These are phyloP conservation scores for Colletotrichum sp. DNA, from an alignment of 2,329 filamentous ascomycete genomes.

Conservation along the genomic window DNA sequence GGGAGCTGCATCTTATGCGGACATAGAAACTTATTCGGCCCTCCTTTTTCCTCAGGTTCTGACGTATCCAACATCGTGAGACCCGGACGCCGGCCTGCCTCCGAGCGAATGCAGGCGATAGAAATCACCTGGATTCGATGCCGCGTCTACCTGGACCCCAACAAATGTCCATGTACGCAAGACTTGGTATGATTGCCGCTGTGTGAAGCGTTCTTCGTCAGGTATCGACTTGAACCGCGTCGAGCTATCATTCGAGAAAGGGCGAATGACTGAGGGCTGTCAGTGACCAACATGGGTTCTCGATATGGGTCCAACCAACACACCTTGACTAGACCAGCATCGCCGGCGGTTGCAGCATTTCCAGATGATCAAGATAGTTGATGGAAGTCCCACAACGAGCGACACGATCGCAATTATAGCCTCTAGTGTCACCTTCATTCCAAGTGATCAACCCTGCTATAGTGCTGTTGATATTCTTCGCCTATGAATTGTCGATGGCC, in stretches of 20 bases:
- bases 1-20: too few relatives aligned
- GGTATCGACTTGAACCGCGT: too few relatives aligned
- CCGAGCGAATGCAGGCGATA: neutral
- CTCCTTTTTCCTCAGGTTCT: neutral
- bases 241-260: too few relatives aligned
- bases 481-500: too few relatives aligned
- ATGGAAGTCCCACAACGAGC: neutral
- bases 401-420: neutral
- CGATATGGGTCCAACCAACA: too few relatives aligned
- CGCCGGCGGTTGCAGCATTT: neutral
- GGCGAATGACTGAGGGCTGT: too few relatives aligned
- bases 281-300: too few relatives aligned
- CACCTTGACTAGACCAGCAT: too few relatives aligned
- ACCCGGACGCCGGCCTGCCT: neutral
- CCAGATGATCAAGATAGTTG: neutral
- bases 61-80: neutral
- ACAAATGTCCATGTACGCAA: neutral
- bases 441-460: too few relatives aligned
- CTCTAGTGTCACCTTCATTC: conserved; percentile 12
- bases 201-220: too few relatives aligned
- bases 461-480: too few relatives aligned
- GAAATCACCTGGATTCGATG: neutral
- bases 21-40: neutral
- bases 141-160: neutral
- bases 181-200: too few relatives aligned